Evolutionary conservation across 139 green algal genomes (phyloP).

Genomic region (Picochlorum costavermella): DNA sequence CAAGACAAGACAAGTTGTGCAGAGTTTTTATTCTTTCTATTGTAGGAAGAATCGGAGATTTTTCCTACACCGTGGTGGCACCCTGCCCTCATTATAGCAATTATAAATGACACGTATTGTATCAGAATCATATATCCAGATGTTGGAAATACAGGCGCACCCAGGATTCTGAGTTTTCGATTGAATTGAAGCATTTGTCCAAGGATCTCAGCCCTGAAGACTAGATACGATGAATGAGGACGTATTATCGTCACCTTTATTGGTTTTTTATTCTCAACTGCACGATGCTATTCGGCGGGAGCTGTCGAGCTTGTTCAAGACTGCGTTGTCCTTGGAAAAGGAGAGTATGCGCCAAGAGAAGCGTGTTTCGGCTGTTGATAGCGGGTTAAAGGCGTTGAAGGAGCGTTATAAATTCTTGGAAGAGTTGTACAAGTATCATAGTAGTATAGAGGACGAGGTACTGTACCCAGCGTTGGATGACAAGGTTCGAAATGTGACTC

Average conservation of each 20-base stretch:
- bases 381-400: constrained; percentile 21
- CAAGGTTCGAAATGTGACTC: constrained; percentile 86
- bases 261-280: constrained; percentile 74
- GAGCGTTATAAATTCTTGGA: constrained; percentile 70
- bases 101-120: too few relatives aligned
- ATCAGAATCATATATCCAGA: too few relatives aligned
- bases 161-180: not conserved
- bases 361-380: not conserved
- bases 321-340: constrained; percentile 38
- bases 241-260: constrained; percentile 40
- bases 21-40: too few relatives aligned
- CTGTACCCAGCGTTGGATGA: constrained; percentile 80
- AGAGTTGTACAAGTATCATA: constrained; percentile 86
- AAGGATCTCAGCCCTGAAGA: not conserved
- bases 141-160: too few relatives aligned
- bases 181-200: not conserved
- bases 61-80: too few relatives aligned
- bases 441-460: constrained; percentile 84
- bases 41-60: too few relatives aligned
- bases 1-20: too few relatives aligned
- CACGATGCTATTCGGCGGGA: constrained; percentile 74
- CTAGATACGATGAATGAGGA: not conserved
- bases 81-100: too few relatives aligned
- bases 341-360: not conserved
- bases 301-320: constrained; percentile 44